Evolutionary conservation across 2,329 filamentous ascomycete species (phyloP), one percentile per base, ranked within the genome.

Genomic region (Penicillium rolfsii): DNA sequence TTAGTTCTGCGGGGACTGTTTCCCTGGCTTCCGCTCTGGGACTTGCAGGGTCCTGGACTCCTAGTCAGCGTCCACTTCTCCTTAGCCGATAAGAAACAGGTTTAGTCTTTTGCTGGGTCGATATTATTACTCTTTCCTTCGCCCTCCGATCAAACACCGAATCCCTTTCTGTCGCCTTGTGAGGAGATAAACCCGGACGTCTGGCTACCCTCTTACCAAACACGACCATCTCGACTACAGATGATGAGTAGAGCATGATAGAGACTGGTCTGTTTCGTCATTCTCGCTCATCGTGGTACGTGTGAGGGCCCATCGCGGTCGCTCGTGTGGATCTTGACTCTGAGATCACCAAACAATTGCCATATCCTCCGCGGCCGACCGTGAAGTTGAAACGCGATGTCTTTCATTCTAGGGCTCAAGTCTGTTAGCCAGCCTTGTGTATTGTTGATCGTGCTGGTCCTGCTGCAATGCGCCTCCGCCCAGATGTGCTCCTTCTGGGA

Each of bases 401-500:
- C 68, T 43, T 54, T 55, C 55, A 52, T 30, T 56, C 43, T 36
- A 22, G 52, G 58, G 40, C 28, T 55, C 43, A 62, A 65, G 57
- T 62, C 57, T 40, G 38, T 63, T 11, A 43, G 52, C 58, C 64
- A 60, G 60, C 61, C 67, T 41, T 59, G 62, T 50, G 24, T 70
- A 4, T 36, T 71, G 30, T 35, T 72, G 26, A n/a, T 70, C 6
- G 24, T 70, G n/a, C 53, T 65, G n/a, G 58, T 58, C 22, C 36
- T 71, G 4, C 52, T 70, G 4, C 70, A 64, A 22, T 57, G 64
- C 26, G 60, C 58, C 43, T 59, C 65, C 5, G 73, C 74, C 45
- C 72, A 76, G 52, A 66, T 75, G 45, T 78, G 76, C 56, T 71
- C 70, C 4, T 78, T 78, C 53, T 72, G 70, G 67, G 71, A 75